Evolutionary conservation across 1,139 yeast genomes (phyloP), one percentile per base, ranked within the genome.

Genomic region (Saccharomyces hybrid): DNA sequence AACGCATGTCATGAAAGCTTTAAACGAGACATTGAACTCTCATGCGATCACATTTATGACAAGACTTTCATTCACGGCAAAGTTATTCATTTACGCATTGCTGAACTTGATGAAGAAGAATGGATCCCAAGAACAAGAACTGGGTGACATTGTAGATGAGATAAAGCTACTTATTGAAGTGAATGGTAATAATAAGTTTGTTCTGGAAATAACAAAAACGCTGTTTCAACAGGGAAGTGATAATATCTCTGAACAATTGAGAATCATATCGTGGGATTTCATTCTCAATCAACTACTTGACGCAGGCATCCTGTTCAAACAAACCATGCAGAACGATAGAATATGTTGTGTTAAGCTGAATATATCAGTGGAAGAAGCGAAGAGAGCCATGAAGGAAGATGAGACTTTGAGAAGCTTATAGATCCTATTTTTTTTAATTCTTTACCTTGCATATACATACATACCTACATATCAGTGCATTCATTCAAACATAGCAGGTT

Each of bases 81-180:
- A 90, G 68, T 73, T 93, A 52, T 75, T 91, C 13, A 70, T 93
- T 25, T 81, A 82, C 53, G 88, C 91, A 0, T 69, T 89, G 3
- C 66, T 91, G 31, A 74, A 84, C 31, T 73, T 90, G 52, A 79
- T 80, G 57, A 80, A 86, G 53, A 79, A 95, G 50, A 77, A 85
- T 0, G 93, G 95, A 0, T 64, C 81, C 11, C 86, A 86, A 1
- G 97, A 88, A 60, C 83, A 83, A 58, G 68, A 83, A 0, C 67
- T 90, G 52, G 93, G 93, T 26, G 95, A 87, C 59, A 76, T 90
- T 1, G 75, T 88, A 38, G 95, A 88, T 64, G 97, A 91, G 64
- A 78, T 88, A 67, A 81, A 79, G 56, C 77, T 78, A 27, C 62
- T 79, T 13, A 70, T 78, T 5, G 71, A 73, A 28, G 61, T 77